Conservation (phyloP, 768 basidiomycete genomes). For the Termitomyces sp. region DNA sequence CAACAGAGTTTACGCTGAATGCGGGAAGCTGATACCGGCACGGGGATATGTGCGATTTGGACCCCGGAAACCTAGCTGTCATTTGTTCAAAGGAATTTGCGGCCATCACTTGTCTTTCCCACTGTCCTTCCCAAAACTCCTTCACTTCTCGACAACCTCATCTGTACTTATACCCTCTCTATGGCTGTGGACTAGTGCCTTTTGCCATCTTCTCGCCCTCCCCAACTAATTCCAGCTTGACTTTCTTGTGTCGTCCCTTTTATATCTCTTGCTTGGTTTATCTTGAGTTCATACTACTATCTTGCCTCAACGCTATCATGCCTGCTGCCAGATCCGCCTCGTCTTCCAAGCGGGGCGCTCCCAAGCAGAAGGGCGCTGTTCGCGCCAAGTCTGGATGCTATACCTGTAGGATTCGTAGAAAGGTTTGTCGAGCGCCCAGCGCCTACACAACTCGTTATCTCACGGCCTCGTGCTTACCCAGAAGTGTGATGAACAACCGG, state of each 20-base stretch:
- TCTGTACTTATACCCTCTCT: conserved; percentile 28
- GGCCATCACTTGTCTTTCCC: conserved; percentile 9
- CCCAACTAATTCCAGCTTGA: conserved; percentile 8
- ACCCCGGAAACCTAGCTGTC: conserved; percentile 15
- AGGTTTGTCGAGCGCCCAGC: conserved; percentile 43
- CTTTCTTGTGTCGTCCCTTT: not conserved
- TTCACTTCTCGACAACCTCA: conserved; percentile 17
- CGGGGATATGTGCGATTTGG: conserved; percentile 2
- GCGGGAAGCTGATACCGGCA: not conserved
- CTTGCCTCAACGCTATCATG: conserved; percentile 21
- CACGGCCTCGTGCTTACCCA: conserved; percentile 25
- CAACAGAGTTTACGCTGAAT: not conserved
- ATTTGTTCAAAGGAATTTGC: conserved; percentile 2
- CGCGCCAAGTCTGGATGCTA: conserved; percentile 88
- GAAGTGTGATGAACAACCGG: conserved; percentile 83
- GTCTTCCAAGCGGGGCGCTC: conserved; percentile 43
- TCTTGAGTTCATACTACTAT: conserved; percentile 5
- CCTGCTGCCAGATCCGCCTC: conserved; percentile 37
- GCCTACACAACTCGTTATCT: conserved; percentile 11
- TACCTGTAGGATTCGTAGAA: conserved; percentile 81
- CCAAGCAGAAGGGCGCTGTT: conserved; percentile 76
- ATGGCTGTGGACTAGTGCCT: conserved; percentile 21
- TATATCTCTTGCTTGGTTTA: conserved; percentile 2
- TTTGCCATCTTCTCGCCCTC: conserved; percentile 13
- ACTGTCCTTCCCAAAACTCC: conserved; percentile 11